Conservation (phyloP, 768 basidiomycete genomes). For the Lactifluus hygrophoroides region DNA sequence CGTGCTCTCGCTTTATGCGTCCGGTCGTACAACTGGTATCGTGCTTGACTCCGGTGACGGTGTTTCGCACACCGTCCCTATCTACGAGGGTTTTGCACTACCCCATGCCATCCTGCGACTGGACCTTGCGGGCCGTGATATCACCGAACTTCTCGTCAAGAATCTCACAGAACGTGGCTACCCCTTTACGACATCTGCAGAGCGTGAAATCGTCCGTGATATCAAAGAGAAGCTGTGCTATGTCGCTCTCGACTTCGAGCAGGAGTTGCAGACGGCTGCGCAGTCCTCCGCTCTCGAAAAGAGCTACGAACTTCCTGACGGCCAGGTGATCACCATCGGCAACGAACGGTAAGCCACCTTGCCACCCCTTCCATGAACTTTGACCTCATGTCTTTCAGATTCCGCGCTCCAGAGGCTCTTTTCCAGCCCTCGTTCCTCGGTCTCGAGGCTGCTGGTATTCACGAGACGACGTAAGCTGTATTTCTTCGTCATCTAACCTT, state of each 20-base stretch:
- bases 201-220: slow-evolving; percentile 91
- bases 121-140: slow-evolving; percentile 87
- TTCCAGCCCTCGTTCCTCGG: slow-evolving; percentile 53
- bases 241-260: slow-evolving; percentile 90
- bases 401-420: slow-evolving; percentile 49
- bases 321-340: slow-evolving; percentile 86
- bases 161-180: slow-evolving; percentile 88
- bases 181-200: slow-evolving; percentile 88
- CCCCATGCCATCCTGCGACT: slow-evolving; percentile 91
- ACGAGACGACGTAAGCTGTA: slow-evolving; percentile 46
- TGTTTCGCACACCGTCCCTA: slow-evolving; percentile 93
- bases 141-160: slow-evolving; percentile 80
- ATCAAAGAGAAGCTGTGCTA: slow-evolving; percentile 94
- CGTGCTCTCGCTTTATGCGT: slow-evolving; percentile 76
- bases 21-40: slow-evolving; percentile 91
- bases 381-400: slow-evolving; percentile 26
- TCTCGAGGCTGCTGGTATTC: slow-evolving; percentile 80
- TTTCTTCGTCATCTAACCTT: background rate
- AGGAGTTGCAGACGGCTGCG: slow-evolving; percentile 86
- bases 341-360: slow-evolving; percentile 43
- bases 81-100: slow-evolving; percentile 90
- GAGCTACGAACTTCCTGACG: slow-evolving; percentile 87
- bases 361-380: background rate
- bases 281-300: slow-evolving; percentile 87
- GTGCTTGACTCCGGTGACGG: slow-evolving; percentile 96